These are phyloP conservation scores for Kluyveromyces dobzhanskii DNA, from an alignment of 805 yeast genomes.

Conservation along the genomic window DNA sequence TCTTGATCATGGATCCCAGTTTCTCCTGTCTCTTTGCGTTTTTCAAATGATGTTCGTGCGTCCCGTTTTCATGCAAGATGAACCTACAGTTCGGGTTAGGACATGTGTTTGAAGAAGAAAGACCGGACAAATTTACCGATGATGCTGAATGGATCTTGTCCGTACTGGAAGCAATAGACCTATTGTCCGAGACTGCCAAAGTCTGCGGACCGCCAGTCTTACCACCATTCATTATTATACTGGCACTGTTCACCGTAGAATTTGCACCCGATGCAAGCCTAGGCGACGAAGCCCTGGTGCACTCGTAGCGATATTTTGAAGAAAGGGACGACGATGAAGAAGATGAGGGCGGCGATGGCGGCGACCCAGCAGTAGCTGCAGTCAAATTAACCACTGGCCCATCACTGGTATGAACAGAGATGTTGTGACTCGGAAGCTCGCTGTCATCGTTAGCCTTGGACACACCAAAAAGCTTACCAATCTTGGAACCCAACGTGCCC, in stretches of 20 bases:
- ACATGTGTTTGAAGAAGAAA: not conserved
- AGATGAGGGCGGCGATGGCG: constrained; percentile 12
- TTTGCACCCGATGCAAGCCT: not conserved
- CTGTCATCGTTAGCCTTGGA: not conserved
- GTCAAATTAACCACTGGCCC: not conserved
- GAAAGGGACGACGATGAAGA: constrained; percentile 10
- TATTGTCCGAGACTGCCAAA: not conserved
- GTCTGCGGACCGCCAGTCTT: not conserved
- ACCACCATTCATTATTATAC: not conserved
- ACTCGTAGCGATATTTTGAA: not conserved
- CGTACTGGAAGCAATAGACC: not conserved
- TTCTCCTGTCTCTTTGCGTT: constrained; percentile 76
- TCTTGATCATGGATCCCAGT: constrained; percentile 64
- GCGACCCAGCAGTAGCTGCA: not conserved
- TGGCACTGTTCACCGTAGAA: not conserved
- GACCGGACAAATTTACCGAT: not conserved
- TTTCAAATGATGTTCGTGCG: constrained; percentile 72
- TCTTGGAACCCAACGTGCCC: constrained; percentile 7
- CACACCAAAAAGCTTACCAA: constrained; percentile 10
- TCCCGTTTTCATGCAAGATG: constrained; percentile 53
- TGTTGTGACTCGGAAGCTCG: not conserved
- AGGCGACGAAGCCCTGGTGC: not conserved
- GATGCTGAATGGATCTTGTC: not conserved
- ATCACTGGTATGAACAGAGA: not conserved
- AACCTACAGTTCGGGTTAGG: constrained; percentile 33